phyloP scores from a whole-genome alignment of 176 grass and related monocot species.

The Cymbopogon citratus region DNA sequence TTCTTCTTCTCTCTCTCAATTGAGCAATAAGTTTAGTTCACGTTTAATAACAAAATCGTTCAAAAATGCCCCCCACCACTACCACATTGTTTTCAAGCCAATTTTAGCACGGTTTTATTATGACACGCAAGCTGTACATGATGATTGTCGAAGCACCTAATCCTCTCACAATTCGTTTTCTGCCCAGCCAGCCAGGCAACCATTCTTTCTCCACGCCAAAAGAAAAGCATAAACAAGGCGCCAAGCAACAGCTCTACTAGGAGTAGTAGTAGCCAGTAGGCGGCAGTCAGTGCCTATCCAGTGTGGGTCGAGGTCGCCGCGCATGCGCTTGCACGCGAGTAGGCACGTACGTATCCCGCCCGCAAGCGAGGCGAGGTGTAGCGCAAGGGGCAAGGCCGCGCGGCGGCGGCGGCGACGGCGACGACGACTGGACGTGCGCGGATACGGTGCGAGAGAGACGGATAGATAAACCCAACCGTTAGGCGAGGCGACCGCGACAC shows the following conservation, averaged over 20 bases:
- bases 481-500: background rate
- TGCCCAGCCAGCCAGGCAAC: background rate
- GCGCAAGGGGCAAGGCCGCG: too few species aligned
- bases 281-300: background rate
- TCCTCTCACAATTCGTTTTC: background rate
- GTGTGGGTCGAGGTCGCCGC: background rate
- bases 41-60: too few species aligned
- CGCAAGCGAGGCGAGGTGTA: background rate
- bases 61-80: background rate
- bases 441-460: background rate
- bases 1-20: background rate
- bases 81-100: background rate
- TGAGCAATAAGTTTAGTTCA: background rate
- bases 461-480: slow-evolving; percentile 22
- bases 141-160: background rate
- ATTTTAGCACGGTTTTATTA: background rate
- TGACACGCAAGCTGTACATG: background rate
- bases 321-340: too few species aligned
- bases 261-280: background rate
- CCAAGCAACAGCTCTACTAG: background rate
- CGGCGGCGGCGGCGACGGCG: too few species aligned
- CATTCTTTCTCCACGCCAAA: background rate
- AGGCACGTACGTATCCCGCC: background rate
- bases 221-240: background rate
- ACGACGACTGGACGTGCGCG: background rate